Evolutionary conservation across 257 asterid genomes (phyloP), one percentile per base, ranked within the genome.

Genomic region (Rehmannia glutinosa): DNA sequence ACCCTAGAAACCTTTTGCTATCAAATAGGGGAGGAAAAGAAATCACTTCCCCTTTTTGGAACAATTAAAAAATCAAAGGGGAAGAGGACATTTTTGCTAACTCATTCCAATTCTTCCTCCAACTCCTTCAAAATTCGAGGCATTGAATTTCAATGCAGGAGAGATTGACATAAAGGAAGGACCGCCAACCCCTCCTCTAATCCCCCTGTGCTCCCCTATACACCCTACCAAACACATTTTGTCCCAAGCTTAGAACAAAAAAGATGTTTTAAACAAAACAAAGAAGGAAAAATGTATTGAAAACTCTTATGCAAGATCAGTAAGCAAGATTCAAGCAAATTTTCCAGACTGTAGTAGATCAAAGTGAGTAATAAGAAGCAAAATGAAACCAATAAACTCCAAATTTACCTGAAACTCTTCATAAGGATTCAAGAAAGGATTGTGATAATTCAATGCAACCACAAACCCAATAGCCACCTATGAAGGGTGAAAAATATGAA

Each of bases 331-430:
- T 43, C 23, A 43, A 27, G 38, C 35, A 43, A 59, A 66, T 41
- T 24, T 39, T 64, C 17, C 38, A 35, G 33, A n/a, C n/a, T 19
- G 58, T 25, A 51, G 33, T 52, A 52, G 32, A 47, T 62, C 21
- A 36, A 41, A 16, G 68, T 32, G 61, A 58, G 52, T 42, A 61
- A 56, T 41, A 52, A 46, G 20, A 43, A 56, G 25, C 17, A 47
- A 51, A 77, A 65, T n/a, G 8, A 7, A 69, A 59, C 4, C 33
- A 45, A 69, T 3, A 33, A 3, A 12, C 52, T 17, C 35, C 43
- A 64, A 65, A 28, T 51, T 46, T 78, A 93, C 99, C 99, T 93
- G 99, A 76, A 86, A 93, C 78, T 93, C 97, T 82, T 93, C 99
- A 49, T 90, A 93, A 19, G 97, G 96, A 73, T 87, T 90, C 82